A percentile compares a stretch with the other conserved stretches of the same genome.
These are phyloP conservation scores for Aspergillus spinulosporus DNA, from an alignment of 2,329 filamentous ascomycete genomes.

Conservation along the genomic window DNA sequence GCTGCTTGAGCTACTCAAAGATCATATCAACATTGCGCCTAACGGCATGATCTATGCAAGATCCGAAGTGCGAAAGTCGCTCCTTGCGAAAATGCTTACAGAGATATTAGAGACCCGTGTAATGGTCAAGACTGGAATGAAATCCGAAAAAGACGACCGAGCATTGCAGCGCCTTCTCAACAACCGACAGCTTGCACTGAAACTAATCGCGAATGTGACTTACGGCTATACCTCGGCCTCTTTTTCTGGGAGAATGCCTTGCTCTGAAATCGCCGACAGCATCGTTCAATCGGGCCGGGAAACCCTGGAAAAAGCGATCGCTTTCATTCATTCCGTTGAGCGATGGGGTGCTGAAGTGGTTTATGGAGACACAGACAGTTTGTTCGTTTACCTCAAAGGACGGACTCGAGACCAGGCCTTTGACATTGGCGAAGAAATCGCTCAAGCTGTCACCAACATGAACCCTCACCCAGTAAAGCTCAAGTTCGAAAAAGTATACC, in stretches of 20 bases:
- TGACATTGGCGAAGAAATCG: conserved; percentile 87
- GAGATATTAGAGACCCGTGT: conserved; percentile 94
- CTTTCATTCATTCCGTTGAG: conserved; percentile 82
- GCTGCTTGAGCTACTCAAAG: conserved; percentile 73
- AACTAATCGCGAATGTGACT: conserved; percentile 96
- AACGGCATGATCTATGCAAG: conserved; percentile 97
- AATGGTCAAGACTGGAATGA: conserved; percentile 98
- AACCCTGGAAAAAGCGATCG: conserved; percentile 90
- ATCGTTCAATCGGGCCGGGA: conserved; percentile 96
- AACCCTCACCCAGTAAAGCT: conserved; percentile 92
- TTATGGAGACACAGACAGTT: conserved; percentile 94
- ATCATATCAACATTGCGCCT: conserved; percentile 86
- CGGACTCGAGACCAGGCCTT: conserved; percentile 87
- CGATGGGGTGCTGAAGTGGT: conserved; percentile 95
- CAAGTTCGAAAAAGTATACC: conserved; percentile 98
- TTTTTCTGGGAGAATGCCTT: conserved; percentile 96
- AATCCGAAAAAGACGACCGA: conserved; percentile 84
- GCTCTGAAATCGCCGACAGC: conserved; percentile 94
- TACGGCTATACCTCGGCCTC: conserved; percentile 97
- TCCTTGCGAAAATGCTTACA: conserved; percentile 92
- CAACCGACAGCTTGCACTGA: conserved; percentile 89
- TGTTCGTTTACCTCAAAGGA: conserved; percentile 88
- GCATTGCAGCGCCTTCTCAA: conserved; percentile 83
- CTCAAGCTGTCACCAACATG: conserved; percentile 78
- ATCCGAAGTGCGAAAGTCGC: conserved; percentile 78